These are phyloP conservation scores for Cyathus striatus DNA, from an alignment of 768 basidiomycete genomes.

Conservation along the genomic window DNA sequence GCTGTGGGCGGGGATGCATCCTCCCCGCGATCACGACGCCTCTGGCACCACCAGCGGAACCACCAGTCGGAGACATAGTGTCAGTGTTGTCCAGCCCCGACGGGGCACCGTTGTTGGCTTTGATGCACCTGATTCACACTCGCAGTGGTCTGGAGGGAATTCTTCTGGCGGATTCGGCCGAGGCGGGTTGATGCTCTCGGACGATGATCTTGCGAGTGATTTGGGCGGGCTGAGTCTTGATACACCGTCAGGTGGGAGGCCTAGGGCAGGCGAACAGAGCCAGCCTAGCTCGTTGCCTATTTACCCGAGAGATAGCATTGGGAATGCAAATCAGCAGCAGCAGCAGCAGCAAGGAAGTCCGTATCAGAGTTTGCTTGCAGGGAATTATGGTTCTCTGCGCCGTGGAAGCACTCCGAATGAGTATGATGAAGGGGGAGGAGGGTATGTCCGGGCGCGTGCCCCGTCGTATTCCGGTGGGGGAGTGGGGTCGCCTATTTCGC, in stretches of 20 bases:
- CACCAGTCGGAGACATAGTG: conserved; percentile 78
- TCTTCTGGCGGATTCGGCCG: conserved; percentile 36
- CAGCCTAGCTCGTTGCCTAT: conserved; percentile 76
- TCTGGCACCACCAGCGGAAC: conserved; percentile 69
- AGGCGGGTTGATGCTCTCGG: conserved; percentile 63
- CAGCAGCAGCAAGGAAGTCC: no score
- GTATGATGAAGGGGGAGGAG: conserved; percentile 32
- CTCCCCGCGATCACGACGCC: conserved; percentile 57
- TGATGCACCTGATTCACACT: conserved; percentile 48
- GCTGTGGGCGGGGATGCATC: conserved; percentile 69
- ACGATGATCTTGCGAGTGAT: conserved; percentile 77
- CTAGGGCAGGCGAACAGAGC: conserved; percentile 41
- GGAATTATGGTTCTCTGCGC: conserved; percentile 44
- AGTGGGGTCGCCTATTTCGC: conserved; percentile 30
- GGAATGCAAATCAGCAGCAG: no score
- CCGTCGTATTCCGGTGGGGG: conserved; percentile 41
- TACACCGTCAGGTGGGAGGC: conserved; percentile 31
- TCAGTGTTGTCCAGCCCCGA: conserved; percentile 76
- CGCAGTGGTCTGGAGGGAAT: background rate
- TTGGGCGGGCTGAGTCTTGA: conserved; percentile 60
- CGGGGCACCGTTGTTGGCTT: conserved; percentile 65
- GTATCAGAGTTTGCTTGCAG: conserved; percentile 53
- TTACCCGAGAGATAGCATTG: conserved; percentile 54
- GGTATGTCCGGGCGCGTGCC: background rate
- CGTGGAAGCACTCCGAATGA: conserved; percentile 60